These are phyloP conservation scores for Clonostachys rhizophaga DNA, from an alignment of 2,329 filamentous ascomycete species.

Conservation along the genomic window DNA sequence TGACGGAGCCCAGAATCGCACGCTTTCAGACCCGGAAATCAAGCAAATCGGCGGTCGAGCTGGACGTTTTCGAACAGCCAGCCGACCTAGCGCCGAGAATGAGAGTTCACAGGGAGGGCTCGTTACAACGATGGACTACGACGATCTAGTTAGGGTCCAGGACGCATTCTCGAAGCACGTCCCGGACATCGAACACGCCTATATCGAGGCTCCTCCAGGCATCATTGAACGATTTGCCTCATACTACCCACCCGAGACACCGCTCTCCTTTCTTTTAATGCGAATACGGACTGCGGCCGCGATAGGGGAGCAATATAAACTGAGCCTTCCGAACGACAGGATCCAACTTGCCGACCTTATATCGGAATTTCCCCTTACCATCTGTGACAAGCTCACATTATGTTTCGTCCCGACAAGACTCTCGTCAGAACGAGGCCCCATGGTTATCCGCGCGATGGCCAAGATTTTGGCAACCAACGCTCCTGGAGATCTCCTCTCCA, in stretches of 20 bases:
- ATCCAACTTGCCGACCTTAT: constrained; percentile 69
- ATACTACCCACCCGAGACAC: constrained; percentile 77
- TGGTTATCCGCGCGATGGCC: constrained; percentile 57
- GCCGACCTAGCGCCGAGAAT: constrained; percentile 34
- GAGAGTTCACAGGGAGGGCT: constrained; percentile 52
- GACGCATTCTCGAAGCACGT: constrained; percentile 60
- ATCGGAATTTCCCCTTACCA: constrained; percentile 64
- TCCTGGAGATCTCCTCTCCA: constrained; percentile 65
- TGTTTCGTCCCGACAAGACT: constrained; percentile 63
- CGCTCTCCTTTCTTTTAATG: constrained; percentile 77
- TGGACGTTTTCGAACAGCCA: constrained; percentile 75
- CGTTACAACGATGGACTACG: constrained; percentile 72
- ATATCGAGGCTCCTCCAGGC: constrained; percentile 66
- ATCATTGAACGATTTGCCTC: constrained; percentile 72
- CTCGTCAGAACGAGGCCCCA: neutral
- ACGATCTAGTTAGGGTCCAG: constrained; percentile 61
- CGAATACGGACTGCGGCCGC: constrained; percentile 67
- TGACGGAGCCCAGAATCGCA: constrained; percentile 51
- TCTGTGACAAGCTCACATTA: constrained; percentile 72
- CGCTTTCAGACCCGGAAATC: constrained; percentile 69
- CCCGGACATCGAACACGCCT: constrained; percentile 64
- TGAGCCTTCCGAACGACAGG: constrained; percentile 54
- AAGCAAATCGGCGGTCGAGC: constrained; percentile 95
- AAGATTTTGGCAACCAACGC: constrained; percentile 63
- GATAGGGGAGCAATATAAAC: constrained; percentile 61